These are phyloP conservation scores for Auricularia sp. DNA, from an alignment of 768 basidiomycete species.

Conservation along the genomic window DNA sequence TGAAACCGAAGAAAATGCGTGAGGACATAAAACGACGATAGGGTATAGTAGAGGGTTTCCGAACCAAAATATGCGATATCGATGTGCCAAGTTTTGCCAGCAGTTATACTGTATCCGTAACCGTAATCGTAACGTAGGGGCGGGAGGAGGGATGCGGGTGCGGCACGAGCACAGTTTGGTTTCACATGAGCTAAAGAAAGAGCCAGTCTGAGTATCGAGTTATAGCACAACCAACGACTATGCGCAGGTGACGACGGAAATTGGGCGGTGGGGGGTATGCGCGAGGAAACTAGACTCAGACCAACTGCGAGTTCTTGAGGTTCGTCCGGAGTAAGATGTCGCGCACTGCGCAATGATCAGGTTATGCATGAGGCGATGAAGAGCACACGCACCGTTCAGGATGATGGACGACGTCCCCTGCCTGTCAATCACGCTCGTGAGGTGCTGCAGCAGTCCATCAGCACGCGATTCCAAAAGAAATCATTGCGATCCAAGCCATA, in stretches of 20 bases:
- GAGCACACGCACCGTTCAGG: neutral
- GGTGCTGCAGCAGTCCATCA: neutral
- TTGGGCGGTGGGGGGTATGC: neutral
- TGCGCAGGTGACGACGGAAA: neutral
- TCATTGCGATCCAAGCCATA: neutral
- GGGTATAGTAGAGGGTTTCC: too few relatives aligned
- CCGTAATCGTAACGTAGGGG: too few relatives aligned
- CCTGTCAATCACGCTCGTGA: neutral
- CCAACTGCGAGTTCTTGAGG: constrained; percentile 2
- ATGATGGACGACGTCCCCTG: neutral
- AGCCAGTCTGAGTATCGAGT: neutral
- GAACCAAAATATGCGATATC: too few relatives aligned
- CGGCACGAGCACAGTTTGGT: neutral
- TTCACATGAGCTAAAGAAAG: neutral
- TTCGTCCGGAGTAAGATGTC: neutral
- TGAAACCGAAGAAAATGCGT: too few relatives aligned
- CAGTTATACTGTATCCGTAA: too few relatives aligned
- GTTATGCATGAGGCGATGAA: neutral
- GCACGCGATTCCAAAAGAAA: neutral
- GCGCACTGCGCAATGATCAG: neutral
- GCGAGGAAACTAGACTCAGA: neutral
- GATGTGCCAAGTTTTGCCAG: too few relatives aligned
- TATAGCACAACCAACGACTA: neutral
- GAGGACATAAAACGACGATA: too few relatives aligned
- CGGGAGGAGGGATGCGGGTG: too few relatives aligned